phyloP scores from a whole-genome alignment of 2,329 filamentous ascomycete genomes.

The Cephalotrichum gorgonifer region DNA sequence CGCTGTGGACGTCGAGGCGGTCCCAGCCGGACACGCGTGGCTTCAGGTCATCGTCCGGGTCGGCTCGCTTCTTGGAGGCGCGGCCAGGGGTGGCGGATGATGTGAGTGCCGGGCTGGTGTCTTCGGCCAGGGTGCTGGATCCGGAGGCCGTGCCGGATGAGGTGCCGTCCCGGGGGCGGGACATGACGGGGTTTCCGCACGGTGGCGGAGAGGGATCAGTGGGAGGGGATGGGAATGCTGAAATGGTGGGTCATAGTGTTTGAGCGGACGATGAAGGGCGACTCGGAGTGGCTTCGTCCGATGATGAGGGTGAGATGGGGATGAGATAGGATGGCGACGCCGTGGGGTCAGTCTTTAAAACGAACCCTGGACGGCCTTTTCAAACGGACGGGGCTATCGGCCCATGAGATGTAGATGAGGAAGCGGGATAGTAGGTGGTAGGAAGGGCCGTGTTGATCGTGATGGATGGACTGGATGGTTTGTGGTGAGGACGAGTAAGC shows the following conservation, averaged over 20 bases:
- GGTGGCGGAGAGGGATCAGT: background rate
- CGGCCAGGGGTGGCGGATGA: background rate
- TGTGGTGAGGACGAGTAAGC: no score
- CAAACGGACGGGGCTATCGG: no score
- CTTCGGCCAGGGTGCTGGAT: slow-evolving; percentile 12
- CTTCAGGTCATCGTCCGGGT: slow-evolving; percentile 21
- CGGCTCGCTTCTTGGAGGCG: background rate
- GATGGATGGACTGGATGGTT: no score
- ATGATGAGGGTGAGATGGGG: background rate
- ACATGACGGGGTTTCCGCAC: slow-evolving; percentile 16
- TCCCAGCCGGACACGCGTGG: slow-evolving; percentile 29
- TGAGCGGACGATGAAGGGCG: background rate
- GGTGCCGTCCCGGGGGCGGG: slow-evolving; percentile 16
- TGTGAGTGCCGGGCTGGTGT: background rate
- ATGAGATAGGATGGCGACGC: background rate
- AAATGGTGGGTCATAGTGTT: background rate
- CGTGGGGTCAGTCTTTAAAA: no score
- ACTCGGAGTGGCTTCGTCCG: background rate
- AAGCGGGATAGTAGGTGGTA: no score
- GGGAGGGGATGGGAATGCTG: background rate
- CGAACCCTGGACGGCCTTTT: no score
- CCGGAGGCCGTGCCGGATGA: slow-evolving; percentile 19
- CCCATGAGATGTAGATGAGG: no score
- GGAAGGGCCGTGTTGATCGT: no score
- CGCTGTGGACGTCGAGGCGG: slow-evolving; percentile 24